A percentile compares a stretch with the other conserved stretches of the same genome.
Evolutionary conservation across 495 filamentous ascomycete species (phyloP).

Genomic region (Aspergillus baeticus): DNA sequence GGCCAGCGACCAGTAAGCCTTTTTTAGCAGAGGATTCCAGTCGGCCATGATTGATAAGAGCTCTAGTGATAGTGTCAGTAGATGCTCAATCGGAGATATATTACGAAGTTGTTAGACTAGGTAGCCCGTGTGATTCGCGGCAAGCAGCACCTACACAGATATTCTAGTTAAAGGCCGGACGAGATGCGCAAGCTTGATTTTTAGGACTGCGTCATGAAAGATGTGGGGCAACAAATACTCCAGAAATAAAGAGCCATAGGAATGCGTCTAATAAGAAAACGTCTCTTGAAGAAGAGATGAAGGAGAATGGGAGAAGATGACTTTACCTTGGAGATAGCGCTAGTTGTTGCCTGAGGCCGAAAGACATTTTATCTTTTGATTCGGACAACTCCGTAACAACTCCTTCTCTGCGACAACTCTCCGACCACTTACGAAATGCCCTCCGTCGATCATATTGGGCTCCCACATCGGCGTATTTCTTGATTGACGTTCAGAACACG

Average conservation of each 20-base stretch:
- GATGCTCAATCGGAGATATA: not conserved
- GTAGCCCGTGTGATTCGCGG: too few relatives aligned
- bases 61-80: not conserved
- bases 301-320: not conserved
- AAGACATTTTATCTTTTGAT: conserved; percentile 1
- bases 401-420: not conserved
- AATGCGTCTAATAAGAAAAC: too few relatives aligned
- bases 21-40: conserved; percentile 50
- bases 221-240: not conserved
- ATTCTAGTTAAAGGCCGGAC: not conserved
- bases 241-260: too few relatives aligned
- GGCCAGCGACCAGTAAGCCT: conserved; percentile 56
- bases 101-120: not conserved
- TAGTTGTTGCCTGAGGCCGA: conserved; percentile 2
- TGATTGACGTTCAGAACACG: not conserved
- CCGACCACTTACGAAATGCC: conserved; percentile 9
- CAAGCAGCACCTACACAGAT: too few relatives aligned
- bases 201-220: not conserved
- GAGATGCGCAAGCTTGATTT: not conserved
- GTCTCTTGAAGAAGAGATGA: not conserved
- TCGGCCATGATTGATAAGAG: conserved; percentile 28
- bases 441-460: not conserved
- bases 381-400: conserved; percentile 1
- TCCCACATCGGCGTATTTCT: not conserved
- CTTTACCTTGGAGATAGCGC: not conserved